Conservation (phyloP, 106 monocot species). For the Xerophyta viscosa region DNA sequence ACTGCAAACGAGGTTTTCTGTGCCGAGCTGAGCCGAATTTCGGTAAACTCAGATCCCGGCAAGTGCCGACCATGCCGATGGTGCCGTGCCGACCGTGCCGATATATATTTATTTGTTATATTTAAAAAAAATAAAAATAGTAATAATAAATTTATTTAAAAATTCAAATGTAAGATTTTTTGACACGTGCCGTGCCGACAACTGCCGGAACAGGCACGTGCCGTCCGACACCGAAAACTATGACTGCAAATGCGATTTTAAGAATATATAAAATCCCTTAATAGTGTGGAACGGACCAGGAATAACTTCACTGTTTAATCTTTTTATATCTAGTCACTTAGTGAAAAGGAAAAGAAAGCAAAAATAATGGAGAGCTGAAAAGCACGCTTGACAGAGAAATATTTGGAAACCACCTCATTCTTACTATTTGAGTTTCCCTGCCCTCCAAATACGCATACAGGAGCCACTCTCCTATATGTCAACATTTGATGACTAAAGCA, state of each 20-base stretch:
- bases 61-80: too few species aligned
- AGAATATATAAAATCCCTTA: background rate
- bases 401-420: conserved; percentile 5
- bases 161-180: too few species aligned
- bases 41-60: too few species aligned
- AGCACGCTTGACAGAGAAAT: background rate
- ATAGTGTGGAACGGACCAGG: too few species aligned
- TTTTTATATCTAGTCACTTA: too few species aligned
- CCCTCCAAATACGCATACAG: conserved; percentile 10
- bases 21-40: too few species aligned
- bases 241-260: background rate
- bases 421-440: conserved; percentile 11
- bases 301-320: too few species aligned
- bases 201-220: too few species aligned
- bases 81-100: background rate
- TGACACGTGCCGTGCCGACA: too few species aligned
- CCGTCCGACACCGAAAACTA: too few species aligned
- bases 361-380: background rate
- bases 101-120: background rate
- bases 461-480: conserved; percentile 5
- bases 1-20: too few species aligned
- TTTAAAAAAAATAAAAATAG: background rate
- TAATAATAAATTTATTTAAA: background rate
- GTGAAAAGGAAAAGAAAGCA: too few species aligned
- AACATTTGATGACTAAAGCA: background rate